Evolutionary conservation across 1,284 basidiomycete genomes (phyloP).

Genomic region (Trichosporon inkin): DNA sequence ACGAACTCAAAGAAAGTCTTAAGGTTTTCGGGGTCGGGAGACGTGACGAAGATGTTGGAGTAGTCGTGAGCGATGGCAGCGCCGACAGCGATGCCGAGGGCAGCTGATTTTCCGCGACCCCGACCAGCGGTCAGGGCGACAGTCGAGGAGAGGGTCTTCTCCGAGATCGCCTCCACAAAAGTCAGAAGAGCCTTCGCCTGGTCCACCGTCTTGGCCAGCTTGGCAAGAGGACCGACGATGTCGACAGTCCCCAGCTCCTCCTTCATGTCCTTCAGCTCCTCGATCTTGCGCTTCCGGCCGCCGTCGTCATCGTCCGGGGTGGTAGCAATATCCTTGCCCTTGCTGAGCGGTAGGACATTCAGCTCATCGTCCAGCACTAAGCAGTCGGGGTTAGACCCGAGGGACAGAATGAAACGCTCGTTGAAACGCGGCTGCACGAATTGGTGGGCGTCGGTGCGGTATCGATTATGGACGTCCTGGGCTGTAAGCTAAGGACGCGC

Average conservation of each 20-base stretch:
- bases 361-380: slow-evolving; percentile 95
- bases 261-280: slow-evolving; percentile 76
- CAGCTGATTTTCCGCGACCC: slow-evolving; percentile 95
- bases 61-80: slow-evolving; percentile 92
- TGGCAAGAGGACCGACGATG: slow-evolving; percentile 82
- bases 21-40: slow-evolving; percentile 94
- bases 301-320: slow-evolving; percentile 47
- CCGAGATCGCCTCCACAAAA: slow-evolving; percentile 85
- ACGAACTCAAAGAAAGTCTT: slow-evolving; percentile 98
- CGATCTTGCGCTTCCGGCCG: slow-evolving; percentile 44
- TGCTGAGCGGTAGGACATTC: slow-evolving; percentile 95
- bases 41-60: slow-evolving; percentile 97
- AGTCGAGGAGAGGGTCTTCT: slow-evolving; percentile 89
- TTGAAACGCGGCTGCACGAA: slow-evolving; percentile 93
- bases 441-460: slow-evolving; percentile 85
- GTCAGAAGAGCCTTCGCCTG: slow-evolving; percentile 86
- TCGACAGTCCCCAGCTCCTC: slow-evolving; percentile 76
- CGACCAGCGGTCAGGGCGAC: slow-evolving; percentile 91
- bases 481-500: slow-evolving; percentile 12
- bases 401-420: slow-evolving; percentile 93
- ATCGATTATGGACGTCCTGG: slow-evolving; percentile 89
- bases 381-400: slow-evolving; percentile 85
- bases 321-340: slow-evolving; percentile 79
- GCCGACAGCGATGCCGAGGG: slow-evolving; percentile 88
- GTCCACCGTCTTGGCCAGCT: slow-evolving; percentile 88